phyloP scores from a whole-genome alignment of 805 yeast genomes.

The Cyberlindnera galapagoensis region DNA sequence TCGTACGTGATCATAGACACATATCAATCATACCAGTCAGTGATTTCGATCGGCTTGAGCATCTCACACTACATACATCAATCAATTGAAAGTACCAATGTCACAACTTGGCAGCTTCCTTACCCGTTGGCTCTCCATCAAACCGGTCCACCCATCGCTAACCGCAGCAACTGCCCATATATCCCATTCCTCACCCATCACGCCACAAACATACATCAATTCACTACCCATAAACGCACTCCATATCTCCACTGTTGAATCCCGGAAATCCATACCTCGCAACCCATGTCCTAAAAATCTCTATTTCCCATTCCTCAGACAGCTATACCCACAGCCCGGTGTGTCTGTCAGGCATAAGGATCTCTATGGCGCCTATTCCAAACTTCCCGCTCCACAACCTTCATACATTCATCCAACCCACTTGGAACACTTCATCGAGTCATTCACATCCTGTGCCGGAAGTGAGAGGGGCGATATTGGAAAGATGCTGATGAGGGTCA shows the following conservation, averaged over 20 bases:
- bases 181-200: too few relatives aligned
- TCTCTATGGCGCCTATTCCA: conserved; percentile 21
- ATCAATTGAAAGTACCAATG: too few relatives aligned
- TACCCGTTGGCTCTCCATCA: too few relatives aligned
- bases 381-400: conserved; percentile 29
- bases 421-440: conserved; percentile 25
- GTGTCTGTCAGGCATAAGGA: conserved; percentile 6
- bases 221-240: conserved; percentile 8
- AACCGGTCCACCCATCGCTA: too few relatives aligned
- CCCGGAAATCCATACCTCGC: conserved; percentile 7
- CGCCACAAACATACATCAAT: conserved; percentile 1
- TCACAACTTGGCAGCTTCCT: too few relatives aligned
- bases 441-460: conserved; percentile 14
- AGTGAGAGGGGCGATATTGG: conserved; percentile 4
- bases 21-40: too few relatives aligned
- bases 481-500: not conserved
- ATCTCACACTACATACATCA: too few relatives aligned
- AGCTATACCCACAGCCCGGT: conserved; percentile 13
- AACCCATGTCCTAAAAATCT: conserved; percentile 6
- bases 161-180: too few relatives aligned
- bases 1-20: too few relatives aligned
- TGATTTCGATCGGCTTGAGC: too few relatives aligned
- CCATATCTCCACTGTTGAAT: not conserved
- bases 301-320: conserved; percentile 19
- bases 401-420: conserved; percentile 23